Percentiles rank a stretch among this genome's conserved stretches.
Conservation (phyloP, 352 stramenopile species). For the Phytophthora sojae region DNA sequence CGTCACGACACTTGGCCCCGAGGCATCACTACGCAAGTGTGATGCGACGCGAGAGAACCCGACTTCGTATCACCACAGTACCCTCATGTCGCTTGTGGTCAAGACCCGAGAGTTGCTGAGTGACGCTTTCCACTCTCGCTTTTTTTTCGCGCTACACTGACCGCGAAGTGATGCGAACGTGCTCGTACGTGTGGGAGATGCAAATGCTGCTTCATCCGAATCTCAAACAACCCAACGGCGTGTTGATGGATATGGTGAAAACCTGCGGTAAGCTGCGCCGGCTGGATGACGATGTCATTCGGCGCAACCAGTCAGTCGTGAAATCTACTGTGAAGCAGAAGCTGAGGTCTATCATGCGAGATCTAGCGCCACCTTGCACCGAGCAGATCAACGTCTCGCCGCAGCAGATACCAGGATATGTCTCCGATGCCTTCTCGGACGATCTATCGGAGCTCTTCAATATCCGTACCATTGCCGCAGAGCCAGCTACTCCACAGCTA, state of each 20-base stretch:
- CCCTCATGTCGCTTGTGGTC: not conserved
- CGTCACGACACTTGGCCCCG: not conserved
- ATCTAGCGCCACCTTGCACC: too few relatives aligned
- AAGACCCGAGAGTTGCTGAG: constrained; percentile 7
- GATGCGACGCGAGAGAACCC: constrained; percentile 3
- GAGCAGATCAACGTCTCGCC: too few relatives aligned
- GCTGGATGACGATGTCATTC: constrained; percentile 5
- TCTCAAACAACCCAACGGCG: not conserved
- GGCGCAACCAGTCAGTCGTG: constrained; percentile 9
- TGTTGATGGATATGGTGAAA: constrained; percentile 8
- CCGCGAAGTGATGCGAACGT: constrained; percentile 9
- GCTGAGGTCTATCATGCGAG: too few relatives aligned
- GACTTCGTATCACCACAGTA: constrained; percentile 6
- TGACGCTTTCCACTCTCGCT: constrained; percentile 1
- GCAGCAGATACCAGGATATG: too few relatives aligned
- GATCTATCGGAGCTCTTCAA: too few relatives aligned
- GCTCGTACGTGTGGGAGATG: constrained; percentile 7
- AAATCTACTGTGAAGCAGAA: not conserved
- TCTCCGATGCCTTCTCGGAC: too few relatives aligned
- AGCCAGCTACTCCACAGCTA: too few relatives aligned
- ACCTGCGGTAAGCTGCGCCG: not conserved
- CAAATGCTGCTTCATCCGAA: constrained; percentile 14
- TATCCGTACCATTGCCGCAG: too few relatives aligned
- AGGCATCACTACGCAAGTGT: constrained; percentile 1
- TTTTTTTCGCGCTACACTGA: constrained; percentile 21